Evolutionary conservation across 2,329 filamentous ascomycete species (phyloP), one percentile per base, ranked within the genome.

Genomic region (Didymella glomerata): DNA sequence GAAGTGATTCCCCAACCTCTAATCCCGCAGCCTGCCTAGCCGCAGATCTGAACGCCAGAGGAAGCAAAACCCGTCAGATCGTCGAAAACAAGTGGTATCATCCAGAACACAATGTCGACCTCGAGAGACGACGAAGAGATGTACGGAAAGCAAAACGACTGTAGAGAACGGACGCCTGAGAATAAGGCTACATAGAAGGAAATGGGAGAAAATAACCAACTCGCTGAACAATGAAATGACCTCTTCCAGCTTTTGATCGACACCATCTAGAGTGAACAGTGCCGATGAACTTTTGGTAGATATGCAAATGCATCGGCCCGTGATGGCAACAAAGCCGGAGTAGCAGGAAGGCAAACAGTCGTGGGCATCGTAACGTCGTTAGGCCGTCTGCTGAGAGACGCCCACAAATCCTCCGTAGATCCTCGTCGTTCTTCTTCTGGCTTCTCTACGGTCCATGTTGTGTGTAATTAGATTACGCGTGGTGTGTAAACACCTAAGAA

Each of bases 291-390:
- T 70, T 70, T 71, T 69, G 62, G 56, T 62, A 65, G 55, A 47
- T 65, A 67, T 69, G 68, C 68, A 68, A 65, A 54, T 45, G 63
- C 66, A 69, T 68, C 63, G 68, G 57, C 65, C 61, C 61, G 60
- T 67, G 64, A 44, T 68, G 67, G 70, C 52, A 64, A 73, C 64
- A 71, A 52, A 60, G 61, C 63, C 50, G 46, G 51, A 51, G 63
- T 49, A 62, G 68, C 62, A 53, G 53, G 62, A 68, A 69, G 54
- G 27, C 25, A 60, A 65, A 69, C 67, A 64, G 69, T 65, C 72
- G 69, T 76, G 68, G 69, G 68, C 71, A 75, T 75, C 74, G 63
- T 76, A 68, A 72, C 61, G 67, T 76, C 72, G 66, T 76, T 44
- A 51, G 57, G 49, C 60, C 40, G 60, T 62, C 53, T 22, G 25